A percentile compares a stretch with the other conserved stretches of the same genome.
Conservation (phyloP, 2,329 filamentous ascomycete genomes). For the Lecanoromycetidae sp. region DNA sequence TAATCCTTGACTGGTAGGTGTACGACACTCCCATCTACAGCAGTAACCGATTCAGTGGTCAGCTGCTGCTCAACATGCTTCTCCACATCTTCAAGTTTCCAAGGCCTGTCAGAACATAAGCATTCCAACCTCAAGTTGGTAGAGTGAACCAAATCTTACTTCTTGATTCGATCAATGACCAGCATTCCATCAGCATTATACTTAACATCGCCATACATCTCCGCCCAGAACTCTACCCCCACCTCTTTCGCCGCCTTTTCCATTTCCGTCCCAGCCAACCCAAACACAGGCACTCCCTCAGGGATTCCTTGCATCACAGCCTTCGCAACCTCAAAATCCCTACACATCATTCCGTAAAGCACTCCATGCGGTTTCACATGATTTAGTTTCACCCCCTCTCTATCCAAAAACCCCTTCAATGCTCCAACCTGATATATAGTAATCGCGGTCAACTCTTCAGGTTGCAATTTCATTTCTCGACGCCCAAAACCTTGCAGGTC, state of each 20-base stretch:
- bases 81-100: constrained; percentile 30
- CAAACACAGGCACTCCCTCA: constrained; percentile 40
- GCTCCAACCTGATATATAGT: constrained; percentile 53
- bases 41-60: constrained; percentile 31
- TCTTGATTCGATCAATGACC: constrained; percentile 48
- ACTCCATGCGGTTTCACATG: constrained; percentile 54
- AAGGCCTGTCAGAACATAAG: constrained; percentile 20
- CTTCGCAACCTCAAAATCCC: constrained; percentile 39
- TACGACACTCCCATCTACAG: constrained; percentile 31
- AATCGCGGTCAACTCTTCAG: constrained; percentile 46
- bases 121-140: neutral
- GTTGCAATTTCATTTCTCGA: constrained; percentile 46
- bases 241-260: constrained; percentile 43
- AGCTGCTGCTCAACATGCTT: constrained; percentile 33
- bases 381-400: constrained; percentile 43
- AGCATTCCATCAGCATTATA: constrained; percentile 40
- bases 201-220: constrained; percentile 46
- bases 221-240: constrained; percentile 41
- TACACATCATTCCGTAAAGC: constrained; percentile 46
- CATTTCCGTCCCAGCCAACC: constrained; percentile 42
- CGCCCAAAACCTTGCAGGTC: constrained; percentile 55
- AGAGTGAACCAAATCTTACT: constrained; percentile 22
- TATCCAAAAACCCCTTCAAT: constrained; percentile 46
- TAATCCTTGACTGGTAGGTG: constrained; percentile 32
- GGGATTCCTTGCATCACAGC: constrained; percentile 44